phyloP scores from a whole-genome alignment of 805 yeast species.

The Myxozyma vanderwaltii region DNA sequence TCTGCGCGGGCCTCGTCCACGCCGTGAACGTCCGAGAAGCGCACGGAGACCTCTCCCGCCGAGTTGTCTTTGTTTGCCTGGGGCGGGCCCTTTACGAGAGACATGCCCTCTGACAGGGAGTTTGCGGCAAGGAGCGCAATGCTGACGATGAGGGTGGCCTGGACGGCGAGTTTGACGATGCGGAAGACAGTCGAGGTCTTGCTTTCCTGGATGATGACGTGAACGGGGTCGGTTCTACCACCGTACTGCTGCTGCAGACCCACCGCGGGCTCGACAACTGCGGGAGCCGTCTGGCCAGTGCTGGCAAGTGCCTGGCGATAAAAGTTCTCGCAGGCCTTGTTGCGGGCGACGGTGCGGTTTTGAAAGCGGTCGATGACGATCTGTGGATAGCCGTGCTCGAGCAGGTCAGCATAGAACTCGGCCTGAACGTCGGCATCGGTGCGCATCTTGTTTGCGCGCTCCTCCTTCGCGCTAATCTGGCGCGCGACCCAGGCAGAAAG shows the following conservation, averaged over 20 bases:
- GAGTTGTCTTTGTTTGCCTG: constrained; percentile 80
- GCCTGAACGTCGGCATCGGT: constrained; percentile 75
- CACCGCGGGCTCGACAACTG: too few relatives aligned
- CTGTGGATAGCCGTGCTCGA: constrained; percentile 88
- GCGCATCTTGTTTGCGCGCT: constrained; percentile 78
- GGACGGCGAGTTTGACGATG: constrained; percentile 87
- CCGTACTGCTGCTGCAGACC: too few relatives aligned
- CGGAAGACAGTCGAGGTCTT: constrained; percentile 74
- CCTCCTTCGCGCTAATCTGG: constrained; percentile 67
- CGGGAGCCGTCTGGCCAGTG: constrained; percentile 47
- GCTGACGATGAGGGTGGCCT: constrained; percentile 76
- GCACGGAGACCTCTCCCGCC: constrained; percentile 80
- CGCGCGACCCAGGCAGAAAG: constrained; percentile 15
- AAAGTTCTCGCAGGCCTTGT: constrained; percentile 73
- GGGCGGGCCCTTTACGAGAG: constrained; percentile 66
- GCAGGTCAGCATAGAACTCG: constrained; percentile 71
- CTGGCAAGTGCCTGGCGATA: constrained; percentile 74
- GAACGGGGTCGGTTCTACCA: constrained; percentile 78
- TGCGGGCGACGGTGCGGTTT: constrained; percentile 86
- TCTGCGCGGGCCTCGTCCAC: constrained; percentile 98
- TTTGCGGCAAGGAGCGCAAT: constrained; percentile 78
- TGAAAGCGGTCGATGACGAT: constrained; percentile 93
- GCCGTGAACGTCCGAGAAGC: constrained; percentile 91
- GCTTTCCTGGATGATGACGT: constrained; percentile 89
- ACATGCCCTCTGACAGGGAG: constrained; percentile 78